Evolutionary conservation across 768 basidiomycete species (phyloP), one percentile per base, ranked within the genome.

Genomic region (Leccinum ochraceum): DNA sequence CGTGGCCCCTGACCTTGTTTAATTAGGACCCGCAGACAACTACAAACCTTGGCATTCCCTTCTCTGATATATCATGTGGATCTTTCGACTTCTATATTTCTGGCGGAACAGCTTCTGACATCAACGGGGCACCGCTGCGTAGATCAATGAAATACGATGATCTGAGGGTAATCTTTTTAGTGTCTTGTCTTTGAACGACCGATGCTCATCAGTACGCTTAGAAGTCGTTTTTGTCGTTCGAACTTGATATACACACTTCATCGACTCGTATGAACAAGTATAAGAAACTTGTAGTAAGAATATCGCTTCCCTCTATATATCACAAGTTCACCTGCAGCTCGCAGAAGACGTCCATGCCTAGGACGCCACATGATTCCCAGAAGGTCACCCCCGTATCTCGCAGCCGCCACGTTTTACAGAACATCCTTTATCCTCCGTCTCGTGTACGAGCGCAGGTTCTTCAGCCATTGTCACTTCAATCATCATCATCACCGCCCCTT

Each of bases 231-330:
- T 34, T 56, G 39, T 58, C 55, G 5, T 50, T 30, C 2, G 53
- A 58, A 22, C 13, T 9, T 24, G 51, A 42, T 9, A 10, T 32
- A 44, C 7, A 28, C 20, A 13, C 16, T 22, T 17, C 52, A 46
- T 34, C 62, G 3, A 22, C 22, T 53, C 42, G 22, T 53, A 53
- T 10, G 46, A 54, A 36, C 22, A 60, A 58, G 53, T 24, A 52
- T 42, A 56, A 24, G 48, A 56, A 48, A 3, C 6, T 61, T 56
- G 44, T 26, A 56, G 63, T 65, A 42, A 58, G 60, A 34, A 26
- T 44, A 1, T n/a, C 3, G 42, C 28, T 28, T 44, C 10, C n/a
- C 49, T 53, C 28, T 22, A 26, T 49, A 24, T 58, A 20, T 39
- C 30, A 30, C 6, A 44, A 52, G n/a, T 53, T 20, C 26, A 46